A percentile compares a stretch with the other conserved stretches of the same genome.
Evolutionary conservation across 129 eudicot genomes (phyloP).

Genomic region (Saussurea involucrata): DNA sequence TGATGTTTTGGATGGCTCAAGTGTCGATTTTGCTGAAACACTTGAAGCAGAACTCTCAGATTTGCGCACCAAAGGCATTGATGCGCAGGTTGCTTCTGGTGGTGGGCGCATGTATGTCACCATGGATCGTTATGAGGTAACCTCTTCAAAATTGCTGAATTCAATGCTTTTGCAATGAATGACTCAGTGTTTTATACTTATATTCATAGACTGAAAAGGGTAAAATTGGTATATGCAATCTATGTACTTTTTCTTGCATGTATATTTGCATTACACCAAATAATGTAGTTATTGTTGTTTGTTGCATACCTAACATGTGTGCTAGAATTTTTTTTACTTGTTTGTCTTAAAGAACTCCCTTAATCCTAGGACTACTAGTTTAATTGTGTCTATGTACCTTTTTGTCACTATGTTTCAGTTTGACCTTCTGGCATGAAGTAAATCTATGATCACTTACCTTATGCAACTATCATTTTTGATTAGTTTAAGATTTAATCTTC

Average conservation of each 20-base stretch:
- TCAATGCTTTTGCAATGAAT: neutral
- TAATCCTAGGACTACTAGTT: neutral
- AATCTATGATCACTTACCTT: neutral
- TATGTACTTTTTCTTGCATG: slow-evolving; percentile 2
- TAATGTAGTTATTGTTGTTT: neutral
- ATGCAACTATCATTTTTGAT: neutral
- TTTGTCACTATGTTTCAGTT: neutral
- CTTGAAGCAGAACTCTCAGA: slow-evolving; percentile 77
- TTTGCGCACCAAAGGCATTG: slow-evolving; percentile 66
- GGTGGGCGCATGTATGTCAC: slow-evolving; percentile 97
- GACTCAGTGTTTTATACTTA: neutral
- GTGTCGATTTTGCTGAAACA: slow-evolving; percentile 80
- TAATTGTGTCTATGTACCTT: neutral
- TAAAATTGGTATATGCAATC: neutral
- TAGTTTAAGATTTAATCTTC: neutral
- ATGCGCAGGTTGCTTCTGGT: slow-evolving; percentile 90
- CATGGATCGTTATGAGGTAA: slow-evolving; percentile 98
- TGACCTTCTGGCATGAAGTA: neutral
- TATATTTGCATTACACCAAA: neutral
- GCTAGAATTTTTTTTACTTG: neutral
- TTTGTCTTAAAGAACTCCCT: neutral
- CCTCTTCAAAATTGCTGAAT: neutral
- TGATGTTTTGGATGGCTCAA: slow-evolving; percentile 94
- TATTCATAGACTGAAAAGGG: neutral
- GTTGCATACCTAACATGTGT: neutral